Conservation (phyloP, 208 protist species). For the Crithidia brevicula region DNA sequence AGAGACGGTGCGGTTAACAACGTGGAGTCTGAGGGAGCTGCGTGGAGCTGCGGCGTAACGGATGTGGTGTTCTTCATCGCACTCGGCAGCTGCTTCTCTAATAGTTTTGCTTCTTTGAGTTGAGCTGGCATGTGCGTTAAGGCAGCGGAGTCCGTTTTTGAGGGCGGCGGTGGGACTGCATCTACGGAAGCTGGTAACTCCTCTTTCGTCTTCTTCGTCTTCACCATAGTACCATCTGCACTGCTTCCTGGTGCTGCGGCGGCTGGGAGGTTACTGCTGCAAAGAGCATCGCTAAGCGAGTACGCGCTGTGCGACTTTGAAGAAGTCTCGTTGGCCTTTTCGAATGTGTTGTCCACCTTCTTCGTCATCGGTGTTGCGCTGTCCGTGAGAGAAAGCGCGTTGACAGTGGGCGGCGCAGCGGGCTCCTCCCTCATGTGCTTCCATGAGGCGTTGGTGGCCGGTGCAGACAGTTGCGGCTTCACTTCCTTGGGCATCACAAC, state of each 20-base stretch:
- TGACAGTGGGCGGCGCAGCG: background rate
- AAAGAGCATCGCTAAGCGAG: slow-evolving; percentile 6
- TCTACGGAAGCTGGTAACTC: background rate
- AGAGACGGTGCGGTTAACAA: background rate
- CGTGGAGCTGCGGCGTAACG: background rate
- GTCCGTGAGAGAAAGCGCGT: too few species aligned
- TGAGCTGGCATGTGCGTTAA: too few species aligned
- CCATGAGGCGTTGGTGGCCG: background rate
- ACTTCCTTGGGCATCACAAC: background rate
- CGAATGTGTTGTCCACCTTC: background rate
- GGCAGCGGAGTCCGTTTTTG: background rate
- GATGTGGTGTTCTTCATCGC: background rate
- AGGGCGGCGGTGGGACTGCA: background rate
- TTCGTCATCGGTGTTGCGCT: too few species aligned
- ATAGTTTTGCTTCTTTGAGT: background rate
- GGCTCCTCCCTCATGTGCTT: background rate
- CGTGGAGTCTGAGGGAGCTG: background rate
- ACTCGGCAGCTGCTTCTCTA: background rate
- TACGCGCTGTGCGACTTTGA: background rate
- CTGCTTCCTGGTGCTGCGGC: too few species aligned
- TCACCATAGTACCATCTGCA: too few species aligned
- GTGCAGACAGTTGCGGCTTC: slow-evolving; percentile 3
- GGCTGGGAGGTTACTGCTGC: background rate
- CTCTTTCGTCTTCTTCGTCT: background rate
- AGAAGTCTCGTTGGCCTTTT: background rate